Conservation (phyloP, 805 yeast species). For the Yamadazyma scolyti region DNA sequence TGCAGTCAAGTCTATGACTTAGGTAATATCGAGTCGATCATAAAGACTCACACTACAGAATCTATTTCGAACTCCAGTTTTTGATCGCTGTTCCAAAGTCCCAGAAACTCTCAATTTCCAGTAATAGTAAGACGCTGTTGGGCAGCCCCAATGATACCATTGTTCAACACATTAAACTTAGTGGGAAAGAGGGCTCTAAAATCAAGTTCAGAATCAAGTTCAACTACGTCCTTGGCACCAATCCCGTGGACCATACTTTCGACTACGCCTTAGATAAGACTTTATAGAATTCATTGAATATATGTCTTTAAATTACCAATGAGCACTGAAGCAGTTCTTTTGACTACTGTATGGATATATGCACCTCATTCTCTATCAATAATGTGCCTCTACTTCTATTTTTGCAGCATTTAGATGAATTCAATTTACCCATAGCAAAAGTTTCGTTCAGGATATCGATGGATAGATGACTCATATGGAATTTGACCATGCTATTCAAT, state of each 20-base stretch:
- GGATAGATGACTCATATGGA: no score
- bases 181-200: conserved; percentile 66
- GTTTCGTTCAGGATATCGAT: no score
- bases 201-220: conserved; percentile 79
- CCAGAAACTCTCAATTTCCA: conserved; percentile 66
- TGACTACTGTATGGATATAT: no score
- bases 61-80: conserved; percentile 45
- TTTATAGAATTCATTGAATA: conserved; percentile 7
- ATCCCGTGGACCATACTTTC: conserved; percentile 55
- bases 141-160: conserved; percentile 20
- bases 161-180: conserved; percentile 60
- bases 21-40: conserved; percentile 32
- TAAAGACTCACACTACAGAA: conserved; percentile 16
- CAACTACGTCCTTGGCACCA: conserved; percentile 47
- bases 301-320: conserved; percentile 1
- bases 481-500: no score
- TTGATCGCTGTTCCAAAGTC: conserved; percentile 91
- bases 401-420: no score
- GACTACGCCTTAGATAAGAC: conserved; percentile 21
- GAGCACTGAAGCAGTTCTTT: no score
- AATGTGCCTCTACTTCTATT: no score
- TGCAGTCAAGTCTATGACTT: conserved; percentile 29
- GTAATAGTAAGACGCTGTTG: conserved; percentile 38
- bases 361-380: no score
- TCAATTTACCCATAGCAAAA: no score